Evolutionary conservation across 305 asterid genomes (phyloP).

Genomic region (Galium porrigens): DNA sequence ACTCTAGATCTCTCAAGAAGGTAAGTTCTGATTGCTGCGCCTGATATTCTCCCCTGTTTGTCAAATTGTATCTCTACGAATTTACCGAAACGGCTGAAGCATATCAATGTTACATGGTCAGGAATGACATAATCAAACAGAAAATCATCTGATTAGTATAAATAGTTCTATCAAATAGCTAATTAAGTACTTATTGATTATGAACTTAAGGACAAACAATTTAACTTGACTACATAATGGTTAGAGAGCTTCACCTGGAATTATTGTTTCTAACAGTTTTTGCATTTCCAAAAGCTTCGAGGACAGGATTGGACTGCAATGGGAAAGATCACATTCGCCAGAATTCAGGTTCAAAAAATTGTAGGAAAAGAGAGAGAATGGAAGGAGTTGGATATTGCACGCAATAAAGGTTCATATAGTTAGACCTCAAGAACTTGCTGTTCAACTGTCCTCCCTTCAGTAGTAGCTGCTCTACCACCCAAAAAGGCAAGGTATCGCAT

Average conservation of each 20-base stretch:
- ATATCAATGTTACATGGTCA: slow-evolving; percentile 10
- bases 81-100: slow-evolving; percentile 91
- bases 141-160: slow-evolving; percentile 6
- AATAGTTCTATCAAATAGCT: slow-evolving; percentile 2
- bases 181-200: background rate
- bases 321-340: slow-evolving; percentile 20
- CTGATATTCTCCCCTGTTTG: slow-evolving; percentile 94
- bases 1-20: slow-evolving; percentile 97
- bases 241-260: slow-evolving; percentile 63
- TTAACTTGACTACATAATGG: slow-evolving; percentile 19
- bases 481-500: slow-evolving; percentile 84
- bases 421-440: slow-evolving; percentile 99
- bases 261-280: slow-evolving; percentile 94
- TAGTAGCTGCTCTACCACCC: slow-evolving; percentile 87
- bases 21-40: slow-evolving; percentile 96
- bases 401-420: slow-evolving; percentile 14
- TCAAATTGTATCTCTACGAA: slow-evolving; percentile 98
- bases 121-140: slow-evolving; percentile 7
- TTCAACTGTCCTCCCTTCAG: slow-evolving; percentile 98
- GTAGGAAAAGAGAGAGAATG: background rate
- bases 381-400: background rate
- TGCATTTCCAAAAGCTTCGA: slow-evolving; percentile 98
- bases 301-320: slow-evolving; percentile 97
- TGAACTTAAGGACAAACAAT: background rate
- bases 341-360: slow-evolving; percentile 14